These are phyloP conservation scores for Hypoxylon subgilvum DNA, from an alignment of 495 filamentous ascomycete species.

Conservation along the genomic window DNA sequence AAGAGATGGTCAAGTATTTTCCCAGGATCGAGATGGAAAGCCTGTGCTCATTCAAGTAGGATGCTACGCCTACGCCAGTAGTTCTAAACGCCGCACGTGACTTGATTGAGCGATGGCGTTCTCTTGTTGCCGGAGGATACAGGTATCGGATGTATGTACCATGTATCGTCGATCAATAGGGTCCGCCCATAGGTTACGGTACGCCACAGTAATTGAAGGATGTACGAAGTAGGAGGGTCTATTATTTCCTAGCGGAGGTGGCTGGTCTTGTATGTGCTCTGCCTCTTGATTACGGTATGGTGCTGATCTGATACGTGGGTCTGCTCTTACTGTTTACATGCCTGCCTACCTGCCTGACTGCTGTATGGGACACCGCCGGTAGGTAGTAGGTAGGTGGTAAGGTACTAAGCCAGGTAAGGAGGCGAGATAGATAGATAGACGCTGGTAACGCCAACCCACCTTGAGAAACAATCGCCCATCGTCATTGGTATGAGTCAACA, in stretches of 20 bases:
- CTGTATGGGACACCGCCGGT: no score
- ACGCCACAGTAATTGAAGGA: no score
- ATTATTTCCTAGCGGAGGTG: no score
- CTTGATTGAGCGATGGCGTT: slow-evolving; percentile 33
- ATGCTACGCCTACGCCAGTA: neutral
- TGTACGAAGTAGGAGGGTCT: no score
- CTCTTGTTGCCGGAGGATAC: slow-evolving; percentile 15
- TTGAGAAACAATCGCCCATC: slow-evolving; percentile 12
- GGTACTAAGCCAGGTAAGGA: slow-evolving; percentile 30
- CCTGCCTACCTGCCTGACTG: slow-evolving; percentile 14
- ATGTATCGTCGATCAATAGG: slow-evolving; percentile 1
- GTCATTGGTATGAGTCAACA: slow-evolving; percentile 5
- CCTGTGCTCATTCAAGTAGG: slow-evolving; percentile 29
- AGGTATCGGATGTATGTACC: slow-evolving; percentile 11
- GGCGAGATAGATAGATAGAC: slow-evolving; percentile 6
- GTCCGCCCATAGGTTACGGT: neutral
- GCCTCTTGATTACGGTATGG: no score
- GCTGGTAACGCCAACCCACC: slow-evolving; percentile 33
- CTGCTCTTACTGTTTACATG: slow-evolving; percentile 36
- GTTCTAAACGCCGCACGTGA: slow-evolving; percentile 36
- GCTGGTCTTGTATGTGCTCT: no score
- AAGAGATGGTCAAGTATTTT: slow-evolving; percentile 33
- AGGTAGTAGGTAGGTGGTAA: neutral
- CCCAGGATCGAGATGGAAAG: slow-evolving; percentile 37
- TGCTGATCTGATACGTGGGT: slow-evolving; percentile 36